Conservation (phyloP, 2,329 filamentous ascomycete genomes). For the Penicillium sp. region DNA sequence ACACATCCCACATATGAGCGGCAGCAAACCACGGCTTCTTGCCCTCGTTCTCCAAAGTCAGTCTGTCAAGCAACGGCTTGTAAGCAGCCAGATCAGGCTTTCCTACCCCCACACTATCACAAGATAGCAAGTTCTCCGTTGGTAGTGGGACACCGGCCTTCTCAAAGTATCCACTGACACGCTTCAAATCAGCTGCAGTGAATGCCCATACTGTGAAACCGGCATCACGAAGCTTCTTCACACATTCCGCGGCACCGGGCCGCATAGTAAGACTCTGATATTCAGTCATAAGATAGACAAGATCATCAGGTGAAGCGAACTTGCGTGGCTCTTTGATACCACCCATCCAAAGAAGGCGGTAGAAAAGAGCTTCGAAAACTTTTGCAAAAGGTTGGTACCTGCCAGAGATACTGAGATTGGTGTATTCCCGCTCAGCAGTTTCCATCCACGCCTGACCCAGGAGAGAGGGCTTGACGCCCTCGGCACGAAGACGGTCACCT, state of each 20-base stretch:
- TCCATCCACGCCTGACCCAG: conserved; percentile 46
- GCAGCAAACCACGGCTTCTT: conserved; percentile 31
- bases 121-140: conserved; percentile 25
- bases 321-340: conserved; percentile 40
- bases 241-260: conserved; percentile 37
- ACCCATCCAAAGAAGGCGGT: conserved; percentile 42
- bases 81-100: conserved; percentile 29
- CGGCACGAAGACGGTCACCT: conserved; percentile 34
- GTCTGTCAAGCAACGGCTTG: conserved; percentile 19
- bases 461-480: conserved; percentile 36
- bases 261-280: conserved; percentile 35
- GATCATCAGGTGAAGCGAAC: conserved; percentile 40
- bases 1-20: conserved; percentile 32
- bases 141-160: conserved; percentile 24
- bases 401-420: conserved; percentile 43
- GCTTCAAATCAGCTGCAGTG: conserved; percentile 25
- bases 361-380: conserved; percentile 43
- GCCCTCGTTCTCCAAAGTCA: conserved; percentile 17
- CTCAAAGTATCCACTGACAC: conserved; percentile 27
- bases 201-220: conserved; percentile 31
- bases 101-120: conserved; percentile 25
- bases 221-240: conserved; percentile 34
- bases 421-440: conserved; percentile 46
- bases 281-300: conserved; percentile 35
- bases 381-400: conserved; percentile 40